Evolutionary conservation across 1,284 basidiomycete genomes (phyloP), one percentile per base, ranked within the genome.

Genomic region (Pterulicium gracile): DNA sequence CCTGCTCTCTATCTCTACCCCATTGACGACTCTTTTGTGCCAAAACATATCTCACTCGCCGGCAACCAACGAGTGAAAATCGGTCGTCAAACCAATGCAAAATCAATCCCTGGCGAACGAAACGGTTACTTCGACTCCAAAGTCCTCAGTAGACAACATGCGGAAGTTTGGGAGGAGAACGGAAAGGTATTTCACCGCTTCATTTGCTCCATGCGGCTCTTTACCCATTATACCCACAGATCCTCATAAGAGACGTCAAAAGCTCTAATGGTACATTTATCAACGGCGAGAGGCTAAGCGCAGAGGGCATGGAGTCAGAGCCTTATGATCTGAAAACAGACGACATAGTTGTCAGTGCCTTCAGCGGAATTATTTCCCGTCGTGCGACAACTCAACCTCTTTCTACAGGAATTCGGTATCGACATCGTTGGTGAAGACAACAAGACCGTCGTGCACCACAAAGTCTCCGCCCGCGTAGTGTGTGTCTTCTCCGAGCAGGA

Each of bases 351-450:
- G 69, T 68, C 60, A 40, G 67, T 63, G 34, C 4, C 18, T 23
- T 20, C 34, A 19, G 23, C 40, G 40, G 13, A 40, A 39, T 47
- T 22, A 49, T 35, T 24, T 12, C 42, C 22, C 20, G 27, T 32
- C n/a, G n/a, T 32, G 27, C 27, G n/a, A 27, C 24, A 44, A 32
- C 52, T 45, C 19, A 20, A 45, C 7, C 4, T 40, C 41, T n/a
- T 19, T n/a, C 47, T 18, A 0, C 57, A 92, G 89, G 94, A 98
- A 79, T 97, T 97, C 60, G 94, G 95, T 50, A 98, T 98, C 61
- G 96, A 98, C 67, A 98, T 98, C 52, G 88, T 97, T 48, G 91
- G 91, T 51, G 95, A 99, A 60, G 96, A 98, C 69, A 97, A 96
- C 73, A 92, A 93, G 66, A 93, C 92, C 0, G 93, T 97, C 52